Evolutionary conservation across 768 basidiomycete species (phyloP).

Genomic region (Rhizopogon rudus): DNA sequence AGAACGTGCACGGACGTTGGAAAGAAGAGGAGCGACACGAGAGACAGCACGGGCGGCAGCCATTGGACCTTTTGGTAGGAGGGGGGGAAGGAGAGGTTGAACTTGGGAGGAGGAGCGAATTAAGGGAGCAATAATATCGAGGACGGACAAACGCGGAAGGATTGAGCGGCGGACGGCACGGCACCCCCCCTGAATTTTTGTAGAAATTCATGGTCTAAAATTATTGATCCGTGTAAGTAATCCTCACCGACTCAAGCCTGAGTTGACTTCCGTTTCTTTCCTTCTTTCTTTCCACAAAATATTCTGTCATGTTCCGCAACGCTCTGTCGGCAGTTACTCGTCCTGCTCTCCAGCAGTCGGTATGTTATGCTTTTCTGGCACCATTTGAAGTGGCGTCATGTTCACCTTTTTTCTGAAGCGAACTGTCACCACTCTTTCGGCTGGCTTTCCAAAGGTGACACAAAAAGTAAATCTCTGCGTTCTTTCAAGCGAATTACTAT

Average conservation of each 20-base stretch:
- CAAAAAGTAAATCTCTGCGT: conserved; percentile 49
- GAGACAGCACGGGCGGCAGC: conserved; percentile 54
- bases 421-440: conserved; percentile 70
- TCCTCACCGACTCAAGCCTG: too few relatives aligned
- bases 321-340: conserved; percentile 53
- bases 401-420: conserved; percentile 36
- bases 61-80: conserved; percentile 40
- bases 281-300: conserved; percentile 25
- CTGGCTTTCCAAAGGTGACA: conserved; percentile 72
- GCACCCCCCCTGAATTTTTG: not conserved
- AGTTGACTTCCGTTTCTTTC: conserved; percentile 24
- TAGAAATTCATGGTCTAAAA: not conserved
- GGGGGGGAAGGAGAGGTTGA: conserved; percentile 23
- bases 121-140: conserved; percentile 5
- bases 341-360: conserved; percentile 46
- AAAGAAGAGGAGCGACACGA: conserved; percentile 51
- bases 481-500: not conserved
- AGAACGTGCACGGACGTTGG: conserved; percentile 37
- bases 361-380: conserved; percentile 29
- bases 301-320: conserved; percentile 61
- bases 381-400: not conserved
- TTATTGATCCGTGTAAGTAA: conserved; percentile 1
- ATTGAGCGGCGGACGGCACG: not conserved
- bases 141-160: conserved; percentile 9
- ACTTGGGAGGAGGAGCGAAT: conserved; percentile 6